phyloP scores from a whole-genome alignment of 768 basidiomycete species.

The Lactifluus hygrophoroides region DNA sequence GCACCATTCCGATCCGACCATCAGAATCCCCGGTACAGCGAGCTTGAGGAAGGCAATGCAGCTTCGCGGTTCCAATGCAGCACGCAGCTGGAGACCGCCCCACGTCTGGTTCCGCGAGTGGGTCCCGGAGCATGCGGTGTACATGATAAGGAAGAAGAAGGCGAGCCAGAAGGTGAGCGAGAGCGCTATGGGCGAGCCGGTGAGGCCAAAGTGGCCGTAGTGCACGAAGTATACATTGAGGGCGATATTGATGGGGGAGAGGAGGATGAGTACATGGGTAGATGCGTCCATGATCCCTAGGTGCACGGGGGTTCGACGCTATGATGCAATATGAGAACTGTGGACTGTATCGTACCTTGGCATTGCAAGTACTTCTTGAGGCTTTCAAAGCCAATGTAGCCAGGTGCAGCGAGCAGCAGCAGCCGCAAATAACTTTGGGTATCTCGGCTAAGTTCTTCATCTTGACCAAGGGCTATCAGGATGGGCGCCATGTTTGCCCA shows the following conservation, averaged over 20 bases:
- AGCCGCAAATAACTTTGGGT: slow-evolving; percentile 60
- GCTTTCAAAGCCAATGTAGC: slow-evolving; percentile 67
- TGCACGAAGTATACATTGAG: slow-evolving; percentile 58
- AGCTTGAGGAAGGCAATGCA: slow-evolving; percentile 54
- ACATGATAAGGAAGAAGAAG: slow-evolving; percentile 45
- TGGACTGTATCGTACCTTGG: slow-evolving; percentile 40
- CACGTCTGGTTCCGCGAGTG: slow-evolving; percentile 54
- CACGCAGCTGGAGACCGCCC: slow-evolving; percentile 45
- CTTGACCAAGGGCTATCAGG: slow-evolving; percentile 55
- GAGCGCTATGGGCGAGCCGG: slow-evolving; percentile 60
- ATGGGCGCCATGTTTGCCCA: slow-evolving; percentile 63
- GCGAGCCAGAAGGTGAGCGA: slow-evolving; percentile 64
- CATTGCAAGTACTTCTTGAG: slow-evolving; percentile 76
- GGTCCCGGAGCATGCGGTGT: slow-evolving; percentile 40
- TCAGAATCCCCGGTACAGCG: slow-evolving; percentile 68
- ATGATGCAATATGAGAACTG: background rate
- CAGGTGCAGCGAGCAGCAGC: slow-evolving; percentile 57
- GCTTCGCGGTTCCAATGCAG: slow-evolving; percentile 39
- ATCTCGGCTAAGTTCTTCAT: slow-evolving; percentile 44
- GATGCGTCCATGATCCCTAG: slow-evolving; percentile 70
- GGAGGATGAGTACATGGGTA: slow-evolving; percentile 50
- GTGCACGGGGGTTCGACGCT: background rate
- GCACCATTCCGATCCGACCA: slow-evolving; percentile 78
- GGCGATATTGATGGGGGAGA: slow-evolving; percentile 57
- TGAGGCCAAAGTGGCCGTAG: slow-evolving; percentile 49